phyloP scores from a whole-genome alignment of 2,329 filamentous ascomycete genomes.

The Penicillium frequentans region DNA sequence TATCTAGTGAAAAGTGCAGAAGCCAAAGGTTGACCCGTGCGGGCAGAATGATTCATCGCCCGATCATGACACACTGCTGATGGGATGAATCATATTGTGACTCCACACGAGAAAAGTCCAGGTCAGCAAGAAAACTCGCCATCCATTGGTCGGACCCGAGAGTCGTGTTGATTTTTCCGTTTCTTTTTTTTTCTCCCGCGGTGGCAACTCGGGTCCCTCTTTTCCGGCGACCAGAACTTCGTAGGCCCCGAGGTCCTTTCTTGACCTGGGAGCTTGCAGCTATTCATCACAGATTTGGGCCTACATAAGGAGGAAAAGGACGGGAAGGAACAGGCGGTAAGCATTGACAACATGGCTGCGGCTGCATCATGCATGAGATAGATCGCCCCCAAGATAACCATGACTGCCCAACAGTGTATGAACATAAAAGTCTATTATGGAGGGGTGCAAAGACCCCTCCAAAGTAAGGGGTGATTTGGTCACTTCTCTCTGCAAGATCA shows the following conservation, averaged over 20 bases:
- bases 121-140: not conserved
- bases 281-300: not conserved
- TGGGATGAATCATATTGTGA: constrained; percentile 25
- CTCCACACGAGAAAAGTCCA: not conserved
- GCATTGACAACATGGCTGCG: constrained; percentile 11
- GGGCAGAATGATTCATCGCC: constrained; percentile 19
- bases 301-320: not conserved
- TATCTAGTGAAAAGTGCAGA: not conserved
- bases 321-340: constrained; percentile 20
- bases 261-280: constrained; percentile 6
- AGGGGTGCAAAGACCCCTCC: not conserved
- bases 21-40: constrained; percentile 16
- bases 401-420: not conserved
- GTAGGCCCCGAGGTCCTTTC: not conserved
- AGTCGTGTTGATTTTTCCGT: constrained; percentile 7
- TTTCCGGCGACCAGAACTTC: not conserved
- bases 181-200: not conserved
- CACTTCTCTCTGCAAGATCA: constrained; percentile 23
- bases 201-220: constrained; percentile 21
- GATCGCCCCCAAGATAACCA: constrained; percentile 5
- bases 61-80: constrained; percentile 11
- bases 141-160: constrained; percentile 15
- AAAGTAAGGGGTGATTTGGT: constrained; percentile 9
- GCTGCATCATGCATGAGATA: constrained; percentile 21
- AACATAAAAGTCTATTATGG: not conserved